A percentile compares a stretch with the other conserved stretches of the same genome.
Evolutionary conservation across 139 green algal species (phyloP).

Genomic region (Nannochloris sp.): DNA sequence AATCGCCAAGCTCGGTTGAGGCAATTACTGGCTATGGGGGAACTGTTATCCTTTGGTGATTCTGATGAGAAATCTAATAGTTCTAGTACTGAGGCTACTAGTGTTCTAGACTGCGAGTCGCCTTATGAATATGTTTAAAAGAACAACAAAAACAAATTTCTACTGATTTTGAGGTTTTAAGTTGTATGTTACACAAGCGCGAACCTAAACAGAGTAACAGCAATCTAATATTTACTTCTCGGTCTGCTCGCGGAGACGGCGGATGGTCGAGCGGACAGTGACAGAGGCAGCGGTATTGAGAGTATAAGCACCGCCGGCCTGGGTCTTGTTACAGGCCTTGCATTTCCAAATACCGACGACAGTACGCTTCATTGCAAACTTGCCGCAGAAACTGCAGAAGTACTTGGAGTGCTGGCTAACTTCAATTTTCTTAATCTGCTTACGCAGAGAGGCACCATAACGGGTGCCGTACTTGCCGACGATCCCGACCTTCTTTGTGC

Average conservation of each 20-base stretch:
- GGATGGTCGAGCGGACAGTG: conserved; percentile 95
- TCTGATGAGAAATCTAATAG: too few species aligned
- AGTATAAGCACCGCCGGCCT: conserved; percentile 91
- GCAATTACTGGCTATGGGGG: too few species aligned
- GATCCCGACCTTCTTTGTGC: conserved; percentile 99
- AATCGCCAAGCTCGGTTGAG: too few species aligned
- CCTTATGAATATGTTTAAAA: too few species aligned
- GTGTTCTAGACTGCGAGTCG: too few species aligned
- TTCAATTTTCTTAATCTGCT: conserved; percentile 99
- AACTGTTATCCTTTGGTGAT: too few species aligned
- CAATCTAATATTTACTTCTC: conserved; percentile 51
- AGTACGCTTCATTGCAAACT: conserved; percentile 84
- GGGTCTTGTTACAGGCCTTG: conserved; percentile 88
- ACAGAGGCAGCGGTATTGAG: conserved; percentile 89
- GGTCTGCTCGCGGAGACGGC: conserved; percentile 90
- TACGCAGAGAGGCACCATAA: conserved; percentile 92
- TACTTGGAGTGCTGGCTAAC: conserved; percentile 99
- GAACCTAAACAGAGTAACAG: too few species aligned
- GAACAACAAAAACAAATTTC: too few species aligned
- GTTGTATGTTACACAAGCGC: too few species aligned
- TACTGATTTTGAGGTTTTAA: too few species aligned
- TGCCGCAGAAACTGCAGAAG: conserved; percentile 98
- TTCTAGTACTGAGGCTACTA: too few species aligned
- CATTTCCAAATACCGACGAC: conserved; percentile 98
- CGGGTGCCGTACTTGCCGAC: conserved; percentile 99